Base-by-base conservation (phyloP, 2,329 filamentous ascomycete genomes). In the Exophiala aquamarina region DNA sequence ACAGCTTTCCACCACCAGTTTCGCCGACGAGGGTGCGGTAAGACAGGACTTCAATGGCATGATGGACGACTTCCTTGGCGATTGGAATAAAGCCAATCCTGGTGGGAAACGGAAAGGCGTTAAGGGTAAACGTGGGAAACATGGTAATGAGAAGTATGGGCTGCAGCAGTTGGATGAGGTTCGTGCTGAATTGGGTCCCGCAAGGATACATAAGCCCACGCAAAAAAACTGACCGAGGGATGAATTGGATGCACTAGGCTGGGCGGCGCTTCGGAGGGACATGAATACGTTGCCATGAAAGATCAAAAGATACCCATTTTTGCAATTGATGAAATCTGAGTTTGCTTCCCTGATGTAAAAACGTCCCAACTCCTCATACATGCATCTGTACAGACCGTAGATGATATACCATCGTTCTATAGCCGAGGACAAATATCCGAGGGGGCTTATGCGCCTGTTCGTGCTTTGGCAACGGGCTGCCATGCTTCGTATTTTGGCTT, bases 151-250 rank as follows among this genome's bases (percentile, higher is more conserved):
- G 56, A 85, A 87, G 64, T 87, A 79, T 50, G 93, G 93, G 0
- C 76, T 96, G 56, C 84, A 88, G 68, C 89, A 97, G 73, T 74
- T 97, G 50, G 93, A 97, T 57, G 92, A 97, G 70, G 85, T 98
- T 41, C 78, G 93, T 43, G 79, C 79, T 55, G 88, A 83, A 5
- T 68, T 96, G 47, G 92, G 92, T 0, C 87, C 87, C 19, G 86
- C 90, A 21, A 81, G 82, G 50, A 66, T 95, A 47, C 61, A 59
- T 33, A 64, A 66, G 28, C 63, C 58, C 46, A 66, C 61, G 20
- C 50, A 51, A 44, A 58, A 55, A 40, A 41, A 49, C 49, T 58
- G 44, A 55, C 36, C 23, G 15, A 7, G 20, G 6, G 20, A 21
- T 39, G 11, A n/a, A 14, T n/a, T 5, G 14, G 4, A 39, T 20